Percentiles rank a stretch among this genome's conserved stretches.
phyloP scores from a whole-genome alignment of 2,329 filamentous ascomycete species.

The Claviceps purpurea region DNA sequence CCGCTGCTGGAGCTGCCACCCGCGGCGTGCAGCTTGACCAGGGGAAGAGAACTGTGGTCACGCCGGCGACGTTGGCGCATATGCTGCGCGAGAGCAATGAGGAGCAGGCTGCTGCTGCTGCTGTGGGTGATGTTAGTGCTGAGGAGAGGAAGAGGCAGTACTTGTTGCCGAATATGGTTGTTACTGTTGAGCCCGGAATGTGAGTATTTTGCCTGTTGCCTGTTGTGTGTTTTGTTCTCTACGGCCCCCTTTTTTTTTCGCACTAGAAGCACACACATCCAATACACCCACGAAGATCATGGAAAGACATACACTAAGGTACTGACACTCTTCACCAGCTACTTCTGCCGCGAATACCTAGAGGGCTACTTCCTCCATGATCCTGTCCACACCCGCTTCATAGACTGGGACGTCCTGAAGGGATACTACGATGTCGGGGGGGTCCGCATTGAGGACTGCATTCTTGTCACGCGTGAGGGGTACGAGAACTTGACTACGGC shows the following conservation, averaged over 20 bases:
- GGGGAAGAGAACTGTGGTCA: constrained; percentile 29
- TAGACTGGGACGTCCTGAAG: constrained; percentile 52
- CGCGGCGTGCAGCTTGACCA: constrained; percentile 17
- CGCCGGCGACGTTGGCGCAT: constrained; percentile 19
- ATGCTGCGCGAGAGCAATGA: constrained; percentile 3
- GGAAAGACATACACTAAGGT: background rate
- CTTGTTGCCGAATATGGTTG: constrained; percentile 51
- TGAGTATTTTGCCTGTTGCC: constrained; percentile 20
- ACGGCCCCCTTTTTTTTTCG: background rate
- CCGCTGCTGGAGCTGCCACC: constrained; percentile 23
- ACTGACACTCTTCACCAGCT: constrained; percentile 28
- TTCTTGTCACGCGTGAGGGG: constrained; percentile 65
- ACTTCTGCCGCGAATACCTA: constrained; percentile 63
- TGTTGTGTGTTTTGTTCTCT: background rate
- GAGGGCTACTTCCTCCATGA: constrained; percentile 53
- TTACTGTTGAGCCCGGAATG: constrained; percentile 70
- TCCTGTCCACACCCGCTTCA: constrained; percentile 44
- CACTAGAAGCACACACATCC: background rate
- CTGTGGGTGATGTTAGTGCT: background rate
- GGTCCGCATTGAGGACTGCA: constrained; percentile 83
- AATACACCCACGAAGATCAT: background rate
- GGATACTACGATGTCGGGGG: constrained; percentile 70
- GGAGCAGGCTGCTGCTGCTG: constrained; percentile 3
- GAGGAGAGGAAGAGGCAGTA: constrained; percentile 20
- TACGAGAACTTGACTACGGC: constrained; percentile 74